These are phyloP conservation scores for Candida boidinii DNA, from an alignment of 805 yeast species.

Conservation along the genomic window DNA sequence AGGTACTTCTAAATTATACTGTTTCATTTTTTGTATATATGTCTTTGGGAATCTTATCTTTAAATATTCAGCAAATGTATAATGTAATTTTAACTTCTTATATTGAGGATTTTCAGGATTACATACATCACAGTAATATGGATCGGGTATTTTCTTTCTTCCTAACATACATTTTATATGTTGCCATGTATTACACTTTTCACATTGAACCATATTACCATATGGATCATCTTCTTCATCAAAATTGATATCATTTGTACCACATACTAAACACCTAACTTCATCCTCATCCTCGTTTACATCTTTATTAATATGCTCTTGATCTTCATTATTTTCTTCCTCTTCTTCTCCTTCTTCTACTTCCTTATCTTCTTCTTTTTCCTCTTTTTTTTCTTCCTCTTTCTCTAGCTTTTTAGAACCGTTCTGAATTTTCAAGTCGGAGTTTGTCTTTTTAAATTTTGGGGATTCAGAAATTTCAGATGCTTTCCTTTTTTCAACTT, in stretches of 20 bases:
- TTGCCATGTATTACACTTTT: constrained; percentile 62
- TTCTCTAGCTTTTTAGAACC: constrained; percentile 5
- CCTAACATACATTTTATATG: constrained; percentile 58
- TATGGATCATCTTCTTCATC: constrained; percentile 45
- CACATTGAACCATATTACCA: constrained; percentile 62
- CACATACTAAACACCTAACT: constrained; percentile 56
- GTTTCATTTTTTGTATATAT: too few relatives aligned
- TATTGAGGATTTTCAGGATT: constrained; percentile 26
- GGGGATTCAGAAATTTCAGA: not conserved
- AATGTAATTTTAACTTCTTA: constrained; percentile 21
- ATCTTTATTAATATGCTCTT: too few relatives aligned
- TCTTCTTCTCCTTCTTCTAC: constrained; percentile 8
- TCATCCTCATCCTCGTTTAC: constrained; percentile 33
- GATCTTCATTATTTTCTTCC: constrained; percentile 16
- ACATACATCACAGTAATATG: constrained; percentile 50
- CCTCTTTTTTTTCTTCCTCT: constrained; percentile 10
- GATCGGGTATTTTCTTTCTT: constrained; percentile 31
- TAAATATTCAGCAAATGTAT: constrained; percentile 23
- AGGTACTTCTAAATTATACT: too few relatives aligned
- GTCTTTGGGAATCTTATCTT: too few relatives aligned
- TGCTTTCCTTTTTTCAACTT: constrained; percentile 8
- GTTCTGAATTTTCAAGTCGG: constrained; percentile 7
- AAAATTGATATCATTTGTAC: constrained; percentile 48
- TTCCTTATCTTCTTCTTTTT: constrained; percentile 12
- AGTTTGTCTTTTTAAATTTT: constrained; percentile 3